These are phyloP conservation scores for Penicillium griseofulvum DNA, from an alignment of 2,329 filamentous ascomycete species.

Conservation along the genomic window DNA sequence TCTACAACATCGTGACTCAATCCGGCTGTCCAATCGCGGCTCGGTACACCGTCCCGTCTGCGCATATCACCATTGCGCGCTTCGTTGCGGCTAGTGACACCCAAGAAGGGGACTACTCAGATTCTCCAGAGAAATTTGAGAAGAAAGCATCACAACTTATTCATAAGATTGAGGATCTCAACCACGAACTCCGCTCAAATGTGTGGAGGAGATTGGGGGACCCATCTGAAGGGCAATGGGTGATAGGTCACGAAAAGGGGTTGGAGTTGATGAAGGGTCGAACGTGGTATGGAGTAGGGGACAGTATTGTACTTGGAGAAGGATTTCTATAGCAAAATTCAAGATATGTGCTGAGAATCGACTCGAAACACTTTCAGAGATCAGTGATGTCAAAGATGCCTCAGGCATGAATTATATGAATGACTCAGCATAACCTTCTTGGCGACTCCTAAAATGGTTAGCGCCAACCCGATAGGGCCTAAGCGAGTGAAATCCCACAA, in stretches of 20 bases:
- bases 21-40: conserved; percentile 70
- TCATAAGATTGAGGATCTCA: conserved; percentile 69
- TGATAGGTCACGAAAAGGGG: conserved; percentile 81
- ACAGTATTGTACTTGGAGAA: conserved; percentile 59
- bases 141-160: conserved; percentile 65
- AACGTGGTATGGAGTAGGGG: conserved; percentile 85
- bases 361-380: background rate
- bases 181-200: conserved; percentile 67
- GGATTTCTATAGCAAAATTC: conserved; percentile 41
- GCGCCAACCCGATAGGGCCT: conserved; percentile 38
- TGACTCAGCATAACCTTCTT: conserved; percentile 22
- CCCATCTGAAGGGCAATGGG: conserved; percentile 66
- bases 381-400: background rate
- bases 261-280: conserved; percentile 71
- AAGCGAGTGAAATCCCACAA: conserved; percentile 49
- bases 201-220: conserved; percentile 60
- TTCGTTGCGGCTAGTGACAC: conserved; percentile 69
- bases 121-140: conserved; percentile 33
- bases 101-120: conserved; percentile 16
- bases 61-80: conserved; percentile 81
- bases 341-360: background rate
- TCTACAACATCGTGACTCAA: conserved; percentile 61
- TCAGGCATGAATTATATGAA: conserved; percentile 2
- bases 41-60: conserved; percentile 83
- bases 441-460: conserved; percentile 30